phyloP scores from a whole-genome alignment of 2,329 filamentous ascomycete species.

The Fusarium sp. region DNA sequence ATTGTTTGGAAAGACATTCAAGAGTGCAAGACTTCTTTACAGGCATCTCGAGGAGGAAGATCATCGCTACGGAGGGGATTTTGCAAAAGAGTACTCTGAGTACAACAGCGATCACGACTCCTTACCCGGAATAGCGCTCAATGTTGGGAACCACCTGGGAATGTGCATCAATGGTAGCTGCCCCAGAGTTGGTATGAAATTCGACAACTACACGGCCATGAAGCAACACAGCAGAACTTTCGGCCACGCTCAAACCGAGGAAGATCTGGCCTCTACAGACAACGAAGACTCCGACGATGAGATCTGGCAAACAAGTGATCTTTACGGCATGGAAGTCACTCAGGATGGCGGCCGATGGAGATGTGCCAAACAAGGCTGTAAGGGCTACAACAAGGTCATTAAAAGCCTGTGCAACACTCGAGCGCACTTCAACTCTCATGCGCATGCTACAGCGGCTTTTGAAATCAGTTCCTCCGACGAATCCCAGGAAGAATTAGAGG shows the following conservation, averaged over 20 bases:
- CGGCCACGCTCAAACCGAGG: background rate
- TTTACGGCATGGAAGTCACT: slow-evolving; percentile 17
- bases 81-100: no score
- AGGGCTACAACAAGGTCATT: slow-evolving; percentile 4
- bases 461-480: slow-evolving; percentile 13
- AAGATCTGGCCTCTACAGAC: background rate
- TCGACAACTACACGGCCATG: background rate
- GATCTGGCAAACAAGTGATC: slow-evolving; percentile 10
- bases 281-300: background rate
- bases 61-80: no score
- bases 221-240: slow-evolving; percentile 20
- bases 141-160: background rate
- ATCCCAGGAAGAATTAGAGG: background rate
- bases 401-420: background rate
- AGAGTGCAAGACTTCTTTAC: slow-evolving; percentile 9
- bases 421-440: slow-evolving; percentile 4
- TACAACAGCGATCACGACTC: background rate
- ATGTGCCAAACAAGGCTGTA: slow-evolving; percentile 27
- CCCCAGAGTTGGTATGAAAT: slow-evolving; percentile 3
- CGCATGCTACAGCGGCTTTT: slow-evolving; percentile 4
- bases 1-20: slow-evolving; percentile 15
- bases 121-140: slow-evolving; percentile 12
- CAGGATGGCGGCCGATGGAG: slow-evolving; percentile 7
- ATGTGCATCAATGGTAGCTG: slow-evolving; percentile 23
- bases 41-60: slow-evolving; percentile 12